Evolutionary conservation across 192 early-diverging fungal genomes (phyloP), one percentile per base, ranked within the genome.

Genomic region (Coemansia sp.): DNA sequence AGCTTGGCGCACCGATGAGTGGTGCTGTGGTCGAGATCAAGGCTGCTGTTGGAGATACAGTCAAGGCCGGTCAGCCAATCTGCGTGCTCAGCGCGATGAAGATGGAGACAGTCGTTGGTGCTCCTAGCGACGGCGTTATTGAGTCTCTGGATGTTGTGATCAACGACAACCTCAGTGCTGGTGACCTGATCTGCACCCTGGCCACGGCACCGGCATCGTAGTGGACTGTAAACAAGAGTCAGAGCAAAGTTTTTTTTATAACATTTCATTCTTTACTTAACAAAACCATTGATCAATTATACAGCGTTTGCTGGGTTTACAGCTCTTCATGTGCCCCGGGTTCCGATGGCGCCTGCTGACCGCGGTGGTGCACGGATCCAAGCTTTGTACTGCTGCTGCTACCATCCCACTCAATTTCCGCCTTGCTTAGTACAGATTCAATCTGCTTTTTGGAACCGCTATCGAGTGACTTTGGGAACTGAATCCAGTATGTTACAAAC

Each of bases 41-140:
- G 59, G 92, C 89, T 22, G 86, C 90, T 57, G 82, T 83, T 43
- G 95, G 94, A 55, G 78, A 84, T 27, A 67, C 81, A 52, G 86
- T 98, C 45, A 94, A 93, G 83, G 83, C 84, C 14, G 95, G 95
- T 14, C 91, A 95, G 58, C 90, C 95, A 2, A 74, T 98, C 57
- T 92, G 87, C 55, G 89, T 98, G 22, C 80, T 98, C 37, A 91
- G 87, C 56, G 95, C 95, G n/a, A 98, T 98, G 95, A 98, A 93
- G 82, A 93, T 93, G 91, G 95, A 98, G 79, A 98, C 93, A 4
- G 84, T 95, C 22, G 92, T 98, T 22, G 83, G 89, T 17, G 85
- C 93, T 10, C 82, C 93, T 7, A 82, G 85, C 22, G 81, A 87
- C 42, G 90, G 90, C 58, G 80, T 81, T n/a, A 79, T 96, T 44